Evolutionary conservation across 2,329 filamentous ascomycete species (phyloP), one percentile per base, ranked within the genome.

Genomic region (Fusarium sp.): DNA sequence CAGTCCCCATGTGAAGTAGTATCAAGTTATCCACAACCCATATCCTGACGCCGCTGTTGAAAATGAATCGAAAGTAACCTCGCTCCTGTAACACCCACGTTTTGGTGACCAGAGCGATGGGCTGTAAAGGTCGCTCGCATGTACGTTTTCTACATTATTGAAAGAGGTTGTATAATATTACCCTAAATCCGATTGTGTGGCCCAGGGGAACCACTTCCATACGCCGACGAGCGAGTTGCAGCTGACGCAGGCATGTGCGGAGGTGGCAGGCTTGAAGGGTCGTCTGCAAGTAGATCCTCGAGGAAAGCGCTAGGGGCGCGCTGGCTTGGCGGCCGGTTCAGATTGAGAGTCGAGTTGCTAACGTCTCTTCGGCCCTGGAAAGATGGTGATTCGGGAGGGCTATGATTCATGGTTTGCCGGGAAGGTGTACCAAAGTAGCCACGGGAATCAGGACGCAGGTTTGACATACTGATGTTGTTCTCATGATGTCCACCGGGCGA

Each of bases 261-360:
- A 13, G 82, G 79, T 10, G 83, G 82, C 49, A 85, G 78, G 63
- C 77, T 74, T 33, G 78, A 78, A 6, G 82, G 80, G 70, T 93
- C 88, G 62, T 90, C 91, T 70, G 93, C 92, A 59, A 97, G 89
- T 45, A 98, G 77, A 73, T 97, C 93, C 57, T 98, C 93, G 35
- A 98, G 80, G 73, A 93, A 97, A 15, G 92, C 91, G 73, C 92
- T 96, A 0, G 94, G 94, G 14, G 93, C 90, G 53, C 93, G 83
- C 53, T 87, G 87, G 49, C 86, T 88, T 13, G 86, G 81, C 4
- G 88, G 83, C 14, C 69, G 69, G 52, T 85, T 81, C 61, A 89
- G 80, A 66, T 87, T 89, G 61, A 93, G 72, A 5, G 87, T 88
- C 72, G 88, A 93, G 38, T 83, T 80, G 73, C 86, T 89, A 46